Percentiles rank a stretch among this genome's conserved stretches.
Evolutionary conservation across 2,329 filamentous ascomycete species (phyloP).

Genomic region (Monilinia vaccinii-corymbosi): DNA sequence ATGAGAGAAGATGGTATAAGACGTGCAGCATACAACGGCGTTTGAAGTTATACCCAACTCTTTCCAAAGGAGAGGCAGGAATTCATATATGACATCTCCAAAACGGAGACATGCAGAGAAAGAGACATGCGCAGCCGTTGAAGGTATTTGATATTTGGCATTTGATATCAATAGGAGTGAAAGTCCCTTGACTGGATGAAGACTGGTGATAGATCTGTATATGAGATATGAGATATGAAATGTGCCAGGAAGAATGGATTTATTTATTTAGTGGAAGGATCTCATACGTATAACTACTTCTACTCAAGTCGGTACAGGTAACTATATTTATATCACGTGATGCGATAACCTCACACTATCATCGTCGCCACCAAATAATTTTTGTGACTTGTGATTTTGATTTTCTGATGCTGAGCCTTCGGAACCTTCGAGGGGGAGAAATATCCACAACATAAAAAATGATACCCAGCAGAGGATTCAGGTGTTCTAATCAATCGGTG

Average conservation of each 20-base stretch:
- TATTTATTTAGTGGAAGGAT: background rate
- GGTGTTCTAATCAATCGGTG: slow-evolving; percentile 37
- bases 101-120: background rate
- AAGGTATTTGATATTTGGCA: background rate
- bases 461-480: slow-evolving; percentile 46
- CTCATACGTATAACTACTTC: too few relatives aligned
- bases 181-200: background rate
- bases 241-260: background rate
- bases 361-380: slow-evolving; percentile 11
- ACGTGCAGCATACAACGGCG: slow-evolving; percentile 15
- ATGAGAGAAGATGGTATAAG: slow-evolving; percentile 16
- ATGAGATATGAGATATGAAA: background rate
- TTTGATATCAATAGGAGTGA: background rate
- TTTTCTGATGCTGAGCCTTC: slow-evolving; percentile 7
- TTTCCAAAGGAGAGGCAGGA: background rate
- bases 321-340: too few relatives aligned
- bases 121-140: too few relatives aligned
- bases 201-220: background rate
- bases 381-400: slow-evolving; percentile 22
- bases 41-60: slow-evolving; percentile 16
- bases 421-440: slow-evolving; percentile 2
- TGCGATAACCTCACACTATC: background rate
- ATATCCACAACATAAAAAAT: slow-evolving; percentile 31
- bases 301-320: too few relatives aligned
- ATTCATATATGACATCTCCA: background rate